A percentile compares a stretch with the other conserved stretches of the same genome.
These are phyloP conservation scores for Plasmodium billcollinsi DNA, from an alignment of 169 alveolate species.

Conservation along the genomic window DNA sequence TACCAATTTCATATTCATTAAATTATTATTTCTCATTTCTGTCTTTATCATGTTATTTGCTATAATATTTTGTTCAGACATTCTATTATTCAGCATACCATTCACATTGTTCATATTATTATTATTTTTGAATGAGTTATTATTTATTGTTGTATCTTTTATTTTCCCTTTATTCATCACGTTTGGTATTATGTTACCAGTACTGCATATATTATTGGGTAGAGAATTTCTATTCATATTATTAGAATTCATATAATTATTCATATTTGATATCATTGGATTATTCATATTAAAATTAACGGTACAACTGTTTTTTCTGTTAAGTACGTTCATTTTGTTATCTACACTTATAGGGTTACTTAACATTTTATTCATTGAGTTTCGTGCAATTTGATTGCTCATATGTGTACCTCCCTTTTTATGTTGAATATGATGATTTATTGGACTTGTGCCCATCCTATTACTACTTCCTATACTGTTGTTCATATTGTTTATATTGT, in stretches of 20 bases:
- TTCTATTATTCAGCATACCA: conserved; percentile 4
- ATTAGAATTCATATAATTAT: conserved; percentile 10
- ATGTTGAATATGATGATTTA: neutral
- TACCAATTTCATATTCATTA: conserved; percentile 17
- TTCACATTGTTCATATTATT: conserved; percentile 8
- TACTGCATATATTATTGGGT: conserved; percentile 16
- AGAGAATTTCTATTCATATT: conserved; percentile 5
- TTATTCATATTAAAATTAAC: conserved; percentile 8
- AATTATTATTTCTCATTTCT: neutral
- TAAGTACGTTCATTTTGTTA: neutral
- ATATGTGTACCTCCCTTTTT: conserved; percentile 10
- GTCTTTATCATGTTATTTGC: neutral
- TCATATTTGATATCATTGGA: conserved; percentile 23
- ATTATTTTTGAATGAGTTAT: conserved; percentile 32
- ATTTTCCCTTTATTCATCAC: conserved; percentile 14
- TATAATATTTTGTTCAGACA: neutral
- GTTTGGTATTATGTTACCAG: neutral
- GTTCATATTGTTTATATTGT: neutral
- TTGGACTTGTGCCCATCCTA: neutral
- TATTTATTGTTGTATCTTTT: conserved; percentile 16
- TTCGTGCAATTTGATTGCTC: neutral
- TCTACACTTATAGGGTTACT: neutral
- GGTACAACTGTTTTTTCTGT: neutral
- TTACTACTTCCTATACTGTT: neutral
- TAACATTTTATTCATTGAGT: too few relatives aligned